These are phyloP conservation scores for Cutaneotrichosporon cyanovorans DNA, from an alignment of 1,284 basidiomycete genomes.

Conservation along the genomic window DNA sequence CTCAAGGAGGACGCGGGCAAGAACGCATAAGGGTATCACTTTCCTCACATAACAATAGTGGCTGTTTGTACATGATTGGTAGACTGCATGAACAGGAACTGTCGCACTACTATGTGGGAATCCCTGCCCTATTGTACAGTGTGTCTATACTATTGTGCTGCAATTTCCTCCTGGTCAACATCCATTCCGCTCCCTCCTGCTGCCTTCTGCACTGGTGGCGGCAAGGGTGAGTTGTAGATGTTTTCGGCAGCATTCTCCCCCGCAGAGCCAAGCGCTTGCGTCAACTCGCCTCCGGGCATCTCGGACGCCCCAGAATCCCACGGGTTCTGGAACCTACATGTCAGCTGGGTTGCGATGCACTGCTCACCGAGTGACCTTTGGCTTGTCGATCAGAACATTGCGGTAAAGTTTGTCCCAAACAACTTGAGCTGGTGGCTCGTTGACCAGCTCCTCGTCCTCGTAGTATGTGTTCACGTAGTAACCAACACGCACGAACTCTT, in stretches of 20 bases:
- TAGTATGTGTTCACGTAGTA: constrained; percentile 99
- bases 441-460: constrained; percentile 82
- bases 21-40: constrained; percentile 27
- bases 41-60: not conserved
- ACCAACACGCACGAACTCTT: constrained; percentile 96
- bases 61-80: not conserved
- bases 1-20: constrained; percentile 96
- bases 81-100: constrained; percentile 2
- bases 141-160: constrained; percentile 4
- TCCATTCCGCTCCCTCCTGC: constrained; percentile 23
- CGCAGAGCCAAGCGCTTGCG: constrained; percentile 4
- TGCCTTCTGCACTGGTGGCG: constrained; percentile 35
- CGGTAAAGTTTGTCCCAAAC: constrained; percentile 71
- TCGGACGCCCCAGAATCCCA: constrained; percentile 28
- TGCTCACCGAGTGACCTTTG: constrained; percentile 73
- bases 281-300: constrained; percentile 6
- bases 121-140: not conserved
- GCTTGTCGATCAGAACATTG: constrained; percentile 80
- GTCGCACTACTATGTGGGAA: constrained; percentile 4
- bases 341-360: not conserved
- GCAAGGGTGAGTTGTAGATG: constrained; percentile 28
- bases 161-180: constrained; percentile 19
- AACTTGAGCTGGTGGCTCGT: constrained; percentile 60
- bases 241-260: constrained; percentile 3
- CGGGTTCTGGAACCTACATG: constrained; percentile 39